These are phyloP conservation scores for Taiwanofungus camphoratus DNA, from an alignment of 1,284 basidiomycete genomes.

Conservation along the genomic window DNA sequence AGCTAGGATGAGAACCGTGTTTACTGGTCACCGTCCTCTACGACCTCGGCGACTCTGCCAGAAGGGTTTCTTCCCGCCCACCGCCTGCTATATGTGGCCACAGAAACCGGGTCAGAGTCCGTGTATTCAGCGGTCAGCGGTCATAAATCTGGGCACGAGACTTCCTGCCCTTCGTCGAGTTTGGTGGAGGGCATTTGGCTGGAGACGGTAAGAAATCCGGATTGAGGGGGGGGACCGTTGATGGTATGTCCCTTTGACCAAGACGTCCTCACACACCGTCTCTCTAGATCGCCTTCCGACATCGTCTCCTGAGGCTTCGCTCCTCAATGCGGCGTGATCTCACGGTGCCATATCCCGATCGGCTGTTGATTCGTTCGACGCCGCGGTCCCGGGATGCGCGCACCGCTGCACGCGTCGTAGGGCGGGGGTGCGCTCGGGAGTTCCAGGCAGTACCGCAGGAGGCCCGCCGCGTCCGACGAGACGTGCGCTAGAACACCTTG, in stretches of 20 bases:
- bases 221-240: no score
- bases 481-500: constrained; percentile 59
- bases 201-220: no score
- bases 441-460: constrained; percentile 54
- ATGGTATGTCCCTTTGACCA: no score
- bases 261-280: no score
- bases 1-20: constrained; percentile 34
- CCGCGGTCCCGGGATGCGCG: constrained; percentile 43
- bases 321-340: no score
- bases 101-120: no score
- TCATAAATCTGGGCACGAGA: constrained; percentile 20
- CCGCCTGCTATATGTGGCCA: constrained; percentile 26
- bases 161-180: constrained; percentile 25
- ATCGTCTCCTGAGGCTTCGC: no score
- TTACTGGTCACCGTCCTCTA: constrained; percentile 35
- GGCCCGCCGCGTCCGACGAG: constrained; percentile 51
- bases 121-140: neutral
- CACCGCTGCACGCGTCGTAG: constrained; percentile 62
- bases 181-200: no score
- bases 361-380: no score
- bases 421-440: constrained; percentile 31
- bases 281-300: no score
- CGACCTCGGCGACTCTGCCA: constrained; percentile 28
- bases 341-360: no score
- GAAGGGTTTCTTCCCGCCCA: constrained; percentile 27